These are phyloP conservation scores for Uronychia setigera DNA, from an alignment of 73 alveolate species.

Conservation along the genomic window DNA sequence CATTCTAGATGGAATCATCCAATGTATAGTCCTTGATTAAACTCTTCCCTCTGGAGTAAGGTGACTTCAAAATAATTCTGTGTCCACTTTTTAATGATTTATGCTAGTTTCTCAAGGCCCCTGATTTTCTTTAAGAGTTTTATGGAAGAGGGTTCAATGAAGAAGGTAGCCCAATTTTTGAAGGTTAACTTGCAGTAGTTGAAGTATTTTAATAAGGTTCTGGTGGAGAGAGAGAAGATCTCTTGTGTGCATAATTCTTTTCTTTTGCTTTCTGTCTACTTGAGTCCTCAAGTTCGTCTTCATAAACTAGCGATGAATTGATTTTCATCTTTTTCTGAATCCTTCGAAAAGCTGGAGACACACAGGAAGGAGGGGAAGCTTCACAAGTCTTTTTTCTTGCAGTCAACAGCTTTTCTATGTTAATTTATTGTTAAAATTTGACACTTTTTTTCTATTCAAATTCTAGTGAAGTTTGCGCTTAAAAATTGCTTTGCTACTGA, in stretches of 20 bases:
- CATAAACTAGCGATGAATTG: not conserved
- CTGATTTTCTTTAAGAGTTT: not conserved
- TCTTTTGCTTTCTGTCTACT: not conserved
- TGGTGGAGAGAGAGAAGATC: not conserved
- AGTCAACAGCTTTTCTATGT: not conserved
- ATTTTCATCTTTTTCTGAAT: not conserved
- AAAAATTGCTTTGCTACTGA: not conserved
- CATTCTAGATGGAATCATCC: not conserved
- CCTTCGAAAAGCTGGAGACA: not conserved
- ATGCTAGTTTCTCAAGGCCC: not conserved
- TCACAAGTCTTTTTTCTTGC: not conserved
- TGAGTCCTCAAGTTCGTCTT: not conserved
- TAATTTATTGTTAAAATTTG: not conserved
- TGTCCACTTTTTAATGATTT: not conserved
- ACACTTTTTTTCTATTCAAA: not conserved
- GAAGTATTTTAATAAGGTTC: too few relatives aligned
- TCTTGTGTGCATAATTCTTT: not conserved
- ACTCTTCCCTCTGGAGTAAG: not conserved
- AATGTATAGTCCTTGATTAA: not conserved
- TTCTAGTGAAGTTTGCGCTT: not conserved
- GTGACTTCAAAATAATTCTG: not conserved
- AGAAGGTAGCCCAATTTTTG: not conserved
- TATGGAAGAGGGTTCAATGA: not conserved
- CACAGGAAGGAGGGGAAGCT: not conserved
- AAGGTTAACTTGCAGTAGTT: not conserved